Evolutionary conservation across 192 early-diverging fungal genomes (phyloP), one percentile per base, ranked within the genome.

Genomic region (Obelidium mucronatum): DNA sequence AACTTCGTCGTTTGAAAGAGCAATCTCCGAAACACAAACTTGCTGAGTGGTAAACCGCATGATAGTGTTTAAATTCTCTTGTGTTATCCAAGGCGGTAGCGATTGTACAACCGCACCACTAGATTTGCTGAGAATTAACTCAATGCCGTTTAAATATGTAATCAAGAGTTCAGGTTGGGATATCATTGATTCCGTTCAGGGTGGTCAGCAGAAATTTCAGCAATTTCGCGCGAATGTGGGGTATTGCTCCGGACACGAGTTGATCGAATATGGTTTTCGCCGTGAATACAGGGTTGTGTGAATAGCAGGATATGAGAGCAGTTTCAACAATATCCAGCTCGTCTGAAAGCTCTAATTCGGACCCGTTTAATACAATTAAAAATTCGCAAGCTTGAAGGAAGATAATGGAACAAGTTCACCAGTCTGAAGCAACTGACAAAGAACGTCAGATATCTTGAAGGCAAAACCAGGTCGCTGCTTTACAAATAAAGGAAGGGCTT

Each of bases 351-450:
- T 48, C 44, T 48, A 19, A n/a, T n/a, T n/a, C n/a, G n/a, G n/a
- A n/a, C n/a, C n/a, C n/a, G n/a, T n/a, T n/a, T n/a, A n/a, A n/a
- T n/a, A n/a, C n/a, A n/a, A n/a, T n/a, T n/a, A n/a, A 48, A 0
- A 48, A 48, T 6, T 6, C 19, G 0, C 19, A 0, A 59, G 56
- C 2, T n/a, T n/a, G 1, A 11, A 24, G 56, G 26, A 26, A 59
- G 31, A 59, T 13, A 59, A 1, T 33, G 56, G 26, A 11, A 26
- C n/a, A 0, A 59, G 26, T 11, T 59, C 13, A 36, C 62, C 62
- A 36, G 62, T 64, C 24, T 64, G 62, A 28, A 64, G 8, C 22
- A 64, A 2, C 62, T 64, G 62, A 64, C 62, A 64, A 5, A 64
- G 62, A 22, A 64, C 62, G 37, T 64, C 62, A 17, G 34, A n/a